Percentiles rank a stretch among this genome's conserved stretches.
These are phyloP conservation scores for Pyrenula massariospora DNA, from an alignment of 495 filamentous ascomycete genomes.

Conservation along the genomic window DNA sequence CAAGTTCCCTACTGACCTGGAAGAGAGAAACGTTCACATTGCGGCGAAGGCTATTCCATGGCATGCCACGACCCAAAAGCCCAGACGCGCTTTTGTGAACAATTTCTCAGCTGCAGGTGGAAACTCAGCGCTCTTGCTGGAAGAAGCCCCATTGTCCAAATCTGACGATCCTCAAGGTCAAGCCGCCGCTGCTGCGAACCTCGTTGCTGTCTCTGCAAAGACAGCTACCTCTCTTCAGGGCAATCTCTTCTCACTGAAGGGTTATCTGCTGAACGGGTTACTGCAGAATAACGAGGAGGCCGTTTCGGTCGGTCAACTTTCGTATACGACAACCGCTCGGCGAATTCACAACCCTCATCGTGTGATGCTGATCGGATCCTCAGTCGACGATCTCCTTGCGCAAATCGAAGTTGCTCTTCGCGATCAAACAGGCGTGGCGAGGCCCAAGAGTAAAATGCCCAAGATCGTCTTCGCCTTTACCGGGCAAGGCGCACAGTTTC, in stretches of 20 bases:
- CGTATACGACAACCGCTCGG: conserved; percentile 30
- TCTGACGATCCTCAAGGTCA: conserved; percentile 16
- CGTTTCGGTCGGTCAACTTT: conserved; percentile 22
- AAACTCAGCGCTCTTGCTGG: conserved; percentile 29
- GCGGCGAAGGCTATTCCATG: conserved; percentile 47
- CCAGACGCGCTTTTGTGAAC: conserved; percentile 53
- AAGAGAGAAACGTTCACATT: conserved; percentile 65
- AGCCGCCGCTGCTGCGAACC: conserved; percentile 8
- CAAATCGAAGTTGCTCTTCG: conserved; percentile 7
- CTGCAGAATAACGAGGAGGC: conserved; percentile 22
- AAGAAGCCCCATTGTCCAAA: conserved; percentile 16
- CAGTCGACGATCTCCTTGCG: conserved; percentile 15
- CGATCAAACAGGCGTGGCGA: conserved; percentile 3
- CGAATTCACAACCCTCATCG: conserved; percentile 34
- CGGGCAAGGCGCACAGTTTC: conserved; percentile 12
- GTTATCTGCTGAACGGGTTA: conserved; percentile 41
- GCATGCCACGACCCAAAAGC: conserved; percentile 44
- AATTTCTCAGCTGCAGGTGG: conserved; percentile 56
- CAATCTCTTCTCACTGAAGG: conserved; percentile 14
- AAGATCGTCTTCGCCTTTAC: conserved; percentile 13
- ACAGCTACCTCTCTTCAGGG: conserved; percentile 14
- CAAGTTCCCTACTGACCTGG: conserved; percentile 65
- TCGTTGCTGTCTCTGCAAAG: conserved; percentile 17
- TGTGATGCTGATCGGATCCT: conserved; percentile 17
- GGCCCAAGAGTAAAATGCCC: conserved; percentile 20